phyloP scores from a whole-genome alignment of 805 yeast genomes.

The Saccharomycopsis oosterbeekiorum region DNA sequence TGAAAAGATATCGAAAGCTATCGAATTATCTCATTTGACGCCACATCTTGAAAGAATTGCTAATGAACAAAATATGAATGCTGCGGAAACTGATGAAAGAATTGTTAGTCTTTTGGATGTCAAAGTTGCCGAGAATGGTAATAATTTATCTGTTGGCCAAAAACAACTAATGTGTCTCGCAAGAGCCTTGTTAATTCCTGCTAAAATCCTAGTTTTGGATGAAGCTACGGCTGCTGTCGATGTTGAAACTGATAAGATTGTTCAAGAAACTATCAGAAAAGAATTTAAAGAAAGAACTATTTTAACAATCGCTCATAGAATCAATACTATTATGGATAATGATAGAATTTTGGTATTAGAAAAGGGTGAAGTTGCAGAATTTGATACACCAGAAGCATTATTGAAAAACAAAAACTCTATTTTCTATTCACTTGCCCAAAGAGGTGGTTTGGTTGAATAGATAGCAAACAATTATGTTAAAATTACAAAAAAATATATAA shows the following conservation, averaged over 20 bases:
- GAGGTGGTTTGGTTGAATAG: slow-evolving; percentile 52
- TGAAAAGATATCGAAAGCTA: slow-evolving; percentile 73
- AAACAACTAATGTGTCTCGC: slow-evolving; percentile 76
- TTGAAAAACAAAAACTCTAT: slow-evolving; percentile 56
- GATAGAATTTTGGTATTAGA: slow-evolving; percentile 71
- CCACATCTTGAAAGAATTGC: slow-evolving; percentile 48
- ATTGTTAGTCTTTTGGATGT: slow-evolving; percentile 30
- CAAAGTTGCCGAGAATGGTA: slow-evolving; percentile 56
- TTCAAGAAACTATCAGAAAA: slow-evolving; percentile 67
- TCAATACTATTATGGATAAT: slow-evolving; percentile 74
- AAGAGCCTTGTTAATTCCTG: slow-evolving; percentile 57
- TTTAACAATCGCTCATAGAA: slow-evolving; percentile 76
- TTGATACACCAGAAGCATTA: slow-evolving; percentile 60
- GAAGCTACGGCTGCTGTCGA: slow-evolving; percentile 90
- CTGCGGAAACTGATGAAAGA: slow-evolving; percentile 25
- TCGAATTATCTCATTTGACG: slow-evolving; percentile 71
- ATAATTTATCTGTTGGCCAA: slow-evolving; percentile 67
- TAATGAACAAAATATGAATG: slow-evolving; percentile 35
- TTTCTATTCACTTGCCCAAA: slow-evolving; percentile 72
- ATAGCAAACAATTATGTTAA: not conserved
- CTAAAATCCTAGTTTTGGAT: slow-evolving; percentile 60
- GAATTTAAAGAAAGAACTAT: slow-evolving; percentile 72
- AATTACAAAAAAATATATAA: not conserved
- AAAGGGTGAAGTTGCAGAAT: slow-evolving; percentile 65
- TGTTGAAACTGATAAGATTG: slow-evolving; percentile 69